Percentiles rank a stretch among this genome's conserved stretches.
Evolutionary conservation across 2,329 filamentous ascomycete genomes (phyloP).

Genomic region (Pleomassaria siparia): DNA sequence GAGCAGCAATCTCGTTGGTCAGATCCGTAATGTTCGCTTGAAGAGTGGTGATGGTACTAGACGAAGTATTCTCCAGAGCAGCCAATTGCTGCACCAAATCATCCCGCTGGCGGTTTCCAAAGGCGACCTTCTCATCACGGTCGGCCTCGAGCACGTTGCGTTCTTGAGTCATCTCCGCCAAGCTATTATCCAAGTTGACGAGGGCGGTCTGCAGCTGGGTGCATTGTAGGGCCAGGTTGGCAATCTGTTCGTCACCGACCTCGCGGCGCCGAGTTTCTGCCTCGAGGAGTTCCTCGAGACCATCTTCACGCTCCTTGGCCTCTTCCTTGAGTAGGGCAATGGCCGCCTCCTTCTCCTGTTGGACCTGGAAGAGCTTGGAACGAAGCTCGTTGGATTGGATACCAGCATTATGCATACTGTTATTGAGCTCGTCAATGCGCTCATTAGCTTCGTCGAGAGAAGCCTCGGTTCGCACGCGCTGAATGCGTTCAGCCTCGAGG

Average conservation of each 20-base stretch:
- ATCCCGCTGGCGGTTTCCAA: conserved; percentile 38
- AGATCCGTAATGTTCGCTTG: conserved; percentile 45
- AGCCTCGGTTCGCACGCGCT: conserved; percentile 48
- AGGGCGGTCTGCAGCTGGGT: conserved; percentile 38
- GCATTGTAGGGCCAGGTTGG: conserved; percentile 38
- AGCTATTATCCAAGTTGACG: conserved; percentile 20
- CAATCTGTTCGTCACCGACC: conserved; percentile 38
- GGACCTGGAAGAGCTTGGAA: conserved; percentile 50
- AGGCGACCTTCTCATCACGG: conserved; percentile 35
- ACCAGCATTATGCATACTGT: conserved; percentile 45
- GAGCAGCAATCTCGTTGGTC: conserved; percentile 42
- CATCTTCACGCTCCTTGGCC: conserved; percentile 42
- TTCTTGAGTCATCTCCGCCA: conserved; percentile 28
- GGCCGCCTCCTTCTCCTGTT: conserved; percentile 45
- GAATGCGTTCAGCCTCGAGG: conserved; percentile 44
- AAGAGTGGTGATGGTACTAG: conserved; percentile 33
- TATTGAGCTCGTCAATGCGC: conserved; percentile 44
- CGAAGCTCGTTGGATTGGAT: conserved; percentile 52
- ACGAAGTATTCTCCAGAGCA: conserved; percentile 33
- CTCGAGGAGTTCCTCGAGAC: conserved; percentile 42
- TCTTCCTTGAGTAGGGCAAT: conserved; percentile 42
- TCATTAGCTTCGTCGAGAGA: conserved; percentile 47
- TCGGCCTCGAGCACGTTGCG: conserved; percentile 35
- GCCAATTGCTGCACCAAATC: conserved; percentile 34
- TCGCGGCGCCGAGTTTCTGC: conserved; percentile 43